A percentile compares a stretch with the other conserved stretches of the same genome.
These are phyloP conservation scores for Monosporascus sp. DNA, from an alignment of 2,329 filamentous ascomycete genomes.

Conservation along the genomic window DNA sequence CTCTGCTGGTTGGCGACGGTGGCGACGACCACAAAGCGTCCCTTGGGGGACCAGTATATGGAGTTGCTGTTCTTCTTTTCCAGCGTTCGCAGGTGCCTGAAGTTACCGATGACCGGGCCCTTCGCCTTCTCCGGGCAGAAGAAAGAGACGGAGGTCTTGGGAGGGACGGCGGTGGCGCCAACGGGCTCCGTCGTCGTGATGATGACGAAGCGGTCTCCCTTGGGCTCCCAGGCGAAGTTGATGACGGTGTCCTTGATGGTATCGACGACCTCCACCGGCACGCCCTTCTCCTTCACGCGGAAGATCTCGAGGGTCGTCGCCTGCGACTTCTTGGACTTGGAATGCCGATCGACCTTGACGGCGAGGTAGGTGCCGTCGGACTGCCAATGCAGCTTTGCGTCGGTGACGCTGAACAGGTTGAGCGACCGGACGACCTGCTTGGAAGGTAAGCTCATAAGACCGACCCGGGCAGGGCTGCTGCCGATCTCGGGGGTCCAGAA, in stretches of 20 bases:
- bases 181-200: constrained; percentile 88
- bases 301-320: constrained; percentile 98
- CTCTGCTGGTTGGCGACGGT: constrained; percentile 89
- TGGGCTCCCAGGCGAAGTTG: constrained; percentile 99
- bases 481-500: constrained; percentile 99
- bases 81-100: constrained; percentile 89
- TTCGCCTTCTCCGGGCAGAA: constrained; percentile 96
- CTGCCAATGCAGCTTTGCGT: constrained; percentile 98
- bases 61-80: constrained; percentile 99
- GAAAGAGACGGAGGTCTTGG: constrained; percentile 93
- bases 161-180: constrained; percentile 71
- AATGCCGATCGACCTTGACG: constrained; percentile 97
- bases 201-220: constrained; percentile 93
- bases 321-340: constrained; percentile 97
- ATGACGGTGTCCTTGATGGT: constrained; percentile 98
- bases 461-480: constrained; percentile 96
- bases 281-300: constrained; percentile 93
- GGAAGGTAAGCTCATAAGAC: constrained; percentile 89
- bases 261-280: constrained; percentile 96
- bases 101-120: constrained; percentile 75
- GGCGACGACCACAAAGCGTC: constrained; percentile 89
- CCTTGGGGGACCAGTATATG: constrained; percentile 97
- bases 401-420: constrained; percentile 96
- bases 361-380: constrained; percentile 90
- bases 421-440: constrained; percentile 91